Conservation (phyloP, 1,284 basidiomycete genomes). For the Vanrija pseudolonga region DNA sequence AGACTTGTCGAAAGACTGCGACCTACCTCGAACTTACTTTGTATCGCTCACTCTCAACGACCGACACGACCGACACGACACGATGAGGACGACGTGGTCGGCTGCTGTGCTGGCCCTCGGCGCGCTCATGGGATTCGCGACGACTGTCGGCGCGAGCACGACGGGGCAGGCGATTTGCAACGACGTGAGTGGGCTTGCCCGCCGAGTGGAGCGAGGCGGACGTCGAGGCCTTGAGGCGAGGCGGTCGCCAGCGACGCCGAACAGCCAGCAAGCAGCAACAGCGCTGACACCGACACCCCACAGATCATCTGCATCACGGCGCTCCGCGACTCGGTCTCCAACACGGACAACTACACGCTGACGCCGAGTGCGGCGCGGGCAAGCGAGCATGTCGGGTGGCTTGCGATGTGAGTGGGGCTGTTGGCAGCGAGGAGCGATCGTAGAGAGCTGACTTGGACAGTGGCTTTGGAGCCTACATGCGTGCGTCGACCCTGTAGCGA, state of each 20-base stretch:
- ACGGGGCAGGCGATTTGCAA: not conserved
- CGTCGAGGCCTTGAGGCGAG: no score
- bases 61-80: no score
- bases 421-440: no score
- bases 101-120: not conserved
- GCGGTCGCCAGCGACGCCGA: no score
- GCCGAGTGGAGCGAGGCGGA: no score
- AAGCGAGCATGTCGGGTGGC: slow-evolving; percentile 10
- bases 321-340: not conserved
- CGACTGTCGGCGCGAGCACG: not conserved
- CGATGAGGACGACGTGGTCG: no score
- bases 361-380: not conserved
- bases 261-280: no score
- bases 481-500: slow-evolving; percentile 4
- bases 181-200: not conserved
- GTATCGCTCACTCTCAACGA: no score
- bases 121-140: not conserved
- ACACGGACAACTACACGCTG: not conserved
- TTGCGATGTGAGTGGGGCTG: not conserved
- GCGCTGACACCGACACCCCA: not conserved
- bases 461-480: slow-evolving; percentile 12
- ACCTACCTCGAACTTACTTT: no score
- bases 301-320: slow-evolving; percentile 9
- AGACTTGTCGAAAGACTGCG: no score
- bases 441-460: no score